phyloP scores from a whole-genome alignment of 495 filamentous ascomycete genomes.

The Lophiostoma macrostomum region DNA sequence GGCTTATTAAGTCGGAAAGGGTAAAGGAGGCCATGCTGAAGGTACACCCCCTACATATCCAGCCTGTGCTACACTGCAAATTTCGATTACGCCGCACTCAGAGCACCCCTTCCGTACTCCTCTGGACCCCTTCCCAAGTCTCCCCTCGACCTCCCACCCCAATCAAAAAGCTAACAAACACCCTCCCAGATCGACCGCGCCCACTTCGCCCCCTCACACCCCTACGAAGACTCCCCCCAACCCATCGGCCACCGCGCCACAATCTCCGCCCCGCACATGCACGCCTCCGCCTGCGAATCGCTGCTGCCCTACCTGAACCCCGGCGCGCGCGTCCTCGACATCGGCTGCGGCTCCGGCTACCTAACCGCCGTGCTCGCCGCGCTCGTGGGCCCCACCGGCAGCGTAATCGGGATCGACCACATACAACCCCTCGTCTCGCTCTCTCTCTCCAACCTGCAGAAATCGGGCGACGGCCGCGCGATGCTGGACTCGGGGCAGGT shows the following conservation, averaged over 20 bases:
- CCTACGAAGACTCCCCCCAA: slow-evolving; percentile 91
- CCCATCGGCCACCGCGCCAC: slow-evolving; percentile 83
- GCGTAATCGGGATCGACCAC: slow-evolving; percentile 83
- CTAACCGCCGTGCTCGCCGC: slow-evolving; percentile 86
- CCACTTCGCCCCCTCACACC: slow-evolving; percentile 64
- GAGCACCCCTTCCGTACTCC: background rate
- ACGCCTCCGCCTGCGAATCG: slow-evolving; percentile 62
- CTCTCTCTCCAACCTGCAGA: slow-evolving; percentile 68
- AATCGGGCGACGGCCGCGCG: slow-evolving; percentile 60
- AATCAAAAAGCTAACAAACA: background rate
- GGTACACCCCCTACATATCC: slow-evolving; percentile 53
- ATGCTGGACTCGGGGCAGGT: slow-evolving; percentile 62
- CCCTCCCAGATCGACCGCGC: slow-evolving; percentile 75
- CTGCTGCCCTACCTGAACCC: slow-evolving; percentile 51
- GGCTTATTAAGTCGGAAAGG: slow-evolving; percentile 64
- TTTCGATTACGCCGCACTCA: no score
- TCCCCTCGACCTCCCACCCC: no score
- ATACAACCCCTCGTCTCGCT: slow-evolving; percentile 74
- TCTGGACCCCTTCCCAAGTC: slow-evolving; percentile 1
- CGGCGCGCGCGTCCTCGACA: slow-evolving; percentile 67
- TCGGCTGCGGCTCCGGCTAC: slow-evolving; percentile 89
- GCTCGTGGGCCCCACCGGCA: slow-evolving; percentile 61
- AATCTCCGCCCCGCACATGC: slow-evolving; percentile 97
- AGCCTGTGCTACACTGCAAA: no score
- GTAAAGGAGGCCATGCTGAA: slow-evolving; percentile 78